These are phyloP conservation scores for Toxicodendron radicans DNA, from an alignment of 345 rosid genomes.

Conservation along the genomic window DNA sequence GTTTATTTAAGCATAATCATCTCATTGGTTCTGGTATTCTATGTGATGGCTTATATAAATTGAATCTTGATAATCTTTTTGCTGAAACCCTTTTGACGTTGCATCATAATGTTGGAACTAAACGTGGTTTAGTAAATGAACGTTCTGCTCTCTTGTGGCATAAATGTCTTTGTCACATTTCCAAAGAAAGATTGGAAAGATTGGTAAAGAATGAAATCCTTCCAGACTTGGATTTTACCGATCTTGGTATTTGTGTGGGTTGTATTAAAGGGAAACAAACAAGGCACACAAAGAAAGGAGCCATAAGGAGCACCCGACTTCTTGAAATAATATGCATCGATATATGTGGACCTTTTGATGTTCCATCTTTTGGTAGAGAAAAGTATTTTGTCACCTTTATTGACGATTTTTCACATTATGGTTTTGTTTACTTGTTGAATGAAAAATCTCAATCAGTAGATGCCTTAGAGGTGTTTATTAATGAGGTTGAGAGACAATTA, in stretches of 20 bases:
- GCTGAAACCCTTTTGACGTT: too few relatives aligned
- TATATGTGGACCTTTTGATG: conserved; percentile 21
- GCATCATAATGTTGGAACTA: conserved; percentile 6
- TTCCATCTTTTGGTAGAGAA: too few relatives aligned
- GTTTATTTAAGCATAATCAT: too few relatives aligned
- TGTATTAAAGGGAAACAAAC: conserved; percentile 23
- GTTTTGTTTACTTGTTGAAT: too few relatives aligned
- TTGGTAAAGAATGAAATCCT: conserved; percentile 15
- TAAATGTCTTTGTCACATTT: conserved; percentile 24
- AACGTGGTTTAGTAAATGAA: background rate
- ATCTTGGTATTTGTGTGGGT: conserved; percentile 7
- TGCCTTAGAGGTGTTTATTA: too few relatives aligned
- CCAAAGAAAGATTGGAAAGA: conserved; percentile 20
- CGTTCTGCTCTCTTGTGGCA: conserved; percentile 19
- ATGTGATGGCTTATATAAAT: too few relatives aligned
- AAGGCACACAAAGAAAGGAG: conserved; percentile 15
- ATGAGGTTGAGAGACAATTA: too few relatives aligned
- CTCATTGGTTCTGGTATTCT: too few relatives aligned
- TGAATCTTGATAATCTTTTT: too few relatives aligned
- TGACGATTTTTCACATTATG: too few relatives aligned
- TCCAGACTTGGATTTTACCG: conserved; percentile 6
- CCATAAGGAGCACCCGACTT: background rate
- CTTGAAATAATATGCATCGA: conserved; percentile 16
- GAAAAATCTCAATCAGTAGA: too few relatives aligned
- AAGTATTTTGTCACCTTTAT: too few relatives aligned